phyloP scores from a whole-genome alignment of 2,329 filamentous ascomycete species.

The Didymella sp. region DNA sequence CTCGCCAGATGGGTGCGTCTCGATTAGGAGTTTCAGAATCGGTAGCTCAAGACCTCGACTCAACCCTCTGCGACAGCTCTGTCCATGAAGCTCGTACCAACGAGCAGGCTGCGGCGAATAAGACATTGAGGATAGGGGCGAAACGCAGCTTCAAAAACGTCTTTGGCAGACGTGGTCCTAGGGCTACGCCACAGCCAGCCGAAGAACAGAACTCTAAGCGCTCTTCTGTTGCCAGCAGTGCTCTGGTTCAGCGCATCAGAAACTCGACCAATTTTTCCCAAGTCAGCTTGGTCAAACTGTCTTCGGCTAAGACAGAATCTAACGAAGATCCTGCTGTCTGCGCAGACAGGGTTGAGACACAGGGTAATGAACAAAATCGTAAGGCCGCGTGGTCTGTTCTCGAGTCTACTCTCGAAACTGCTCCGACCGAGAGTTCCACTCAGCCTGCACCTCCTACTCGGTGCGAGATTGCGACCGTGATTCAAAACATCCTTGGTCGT shows the following conservation, averaged over 20 bases:
- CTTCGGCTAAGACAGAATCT: slow-evolving; percentile 6
- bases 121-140: slow-evolving; percentile 22
- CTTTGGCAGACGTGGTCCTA: slow-evolving; percentile 28
- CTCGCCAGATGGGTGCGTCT: neutral
- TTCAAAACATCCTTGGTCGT: slow-evolving; percentile 25
- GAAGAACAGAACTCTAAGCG: slow-evolving; percentile 20
- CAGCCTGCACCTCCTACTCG: neutral
- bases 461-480: slow-evolving; percentile 12
- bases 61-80: neutral
- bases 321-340: neutral
- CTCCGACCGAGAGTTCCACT: neutral
- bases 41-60: neutral
- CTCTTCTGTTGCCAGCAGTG: slow-evolving; percentile 26
- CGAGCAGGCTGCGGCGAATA: neutral
- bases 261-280: slow-evolving; percentile 30
- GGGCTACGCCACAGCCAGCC: neutral
- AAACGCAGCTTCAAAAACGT: slow-evolving; percentile 38
- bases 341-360: neutral
- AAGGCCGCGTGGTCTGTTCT: neutral
- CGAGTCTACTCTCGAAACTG: neutral
- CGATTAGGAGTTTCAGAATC: neutral
- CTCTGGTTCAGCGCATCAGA: slow-evolving; percentile 30
- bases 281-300: slow-evolving; percentile 8
- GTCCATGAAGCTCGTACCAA: neutral
- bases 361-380: neutral